phyloP scores from a whole-genome alignment of 176 grass and related monocot genomes.

The Rhynchospora tenuis region DNA sequence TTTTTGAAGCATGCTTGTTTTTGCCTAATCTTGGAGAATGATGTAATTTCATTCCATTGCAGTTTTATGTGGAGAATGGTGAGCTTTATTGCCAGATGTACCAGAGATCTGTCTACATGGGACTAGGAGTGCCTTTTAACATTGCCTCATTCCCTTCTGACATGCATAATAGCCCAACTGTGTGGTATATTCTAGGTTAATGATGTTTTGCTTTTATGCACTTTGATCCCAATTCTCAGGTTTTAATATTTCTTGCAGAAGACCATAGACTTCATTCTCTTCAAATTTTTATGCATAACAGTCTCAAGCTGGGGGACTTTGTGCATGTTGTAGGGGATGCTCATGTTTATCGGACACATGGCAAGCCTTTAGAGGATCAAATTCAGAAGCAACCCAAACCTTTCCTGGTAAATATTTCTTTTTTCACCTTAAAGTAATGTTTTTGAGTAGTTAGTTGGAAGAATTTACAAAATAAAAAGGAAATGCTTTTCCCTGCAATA shows the following conservation, averaged over 20 bases:
- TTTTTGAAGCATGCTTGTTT: background rate
- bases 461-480: background rate
- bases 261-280: background rate
- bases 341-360: conserved; percentile 87
- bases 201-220: background rate
- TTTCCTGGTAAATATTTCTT: conserved; percentile 59
- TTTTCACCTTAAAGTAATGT: background rate
- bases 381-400: conserved; percentile 81
- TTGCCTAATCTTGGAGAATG: background rate
- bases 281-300: conserved; percentile 18
- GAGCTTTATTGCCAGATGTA: conserved; percentile 96
- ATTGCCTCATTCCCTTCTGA: conserved; percentile 78
- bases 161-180: conserved; percentile 81
- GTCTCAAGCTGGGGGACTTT: conserved; percentile 78
- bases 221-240: background rate
- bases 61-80: conserved; percentile 83
- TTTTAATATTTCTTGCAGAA: background rate
- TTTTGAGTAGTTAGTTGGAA: background rate
- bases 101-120: conserved; percentile 84
- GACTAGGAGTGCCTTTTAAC: conserved; percentile 86
- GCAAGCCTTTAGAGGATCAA: conserved; percentile 75
- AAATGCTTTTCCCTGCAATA: background rate
- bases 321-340: conserved; percentile 81
- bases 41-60: conserved; percentile 3
- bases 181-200: conserved; percentile 58